Conservation (phyloP, 2,329 filamentous ascomycete species). For the Penicillium rolfsii region DNA sequence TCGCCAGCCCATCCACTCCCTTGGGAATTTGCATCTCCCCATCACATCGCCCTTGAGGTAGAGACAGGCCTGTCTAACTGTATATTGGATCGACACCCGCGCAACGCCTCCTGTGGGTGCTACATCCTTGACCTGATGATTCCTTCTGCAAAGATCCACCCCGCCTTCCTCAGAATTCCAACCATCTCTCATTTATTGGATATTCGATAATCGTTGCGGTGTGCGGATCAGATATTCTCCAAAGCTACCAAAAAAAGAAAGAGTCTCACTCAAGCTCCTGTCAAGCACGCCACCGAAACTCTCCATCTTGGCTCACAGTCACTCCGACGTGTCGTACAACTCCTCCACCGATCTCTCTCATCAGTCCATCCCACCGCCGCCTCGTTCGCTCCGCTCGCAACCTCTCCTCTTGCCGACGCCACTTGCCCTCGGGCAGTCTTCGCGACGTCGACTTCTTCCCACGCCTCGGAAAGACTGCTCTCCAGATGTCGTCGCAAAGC, state of each 20-base stretch:
- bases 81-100: slow-evolving; percentile 7
- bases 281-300: not conserved
- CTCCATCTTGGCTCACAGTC: not conserved
- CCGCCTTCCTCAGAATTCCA: slow-evolving; percentile 4
- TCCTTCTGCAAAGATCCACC: slow-evolving; percentile 11
- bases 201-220: slow-evolving; percentile 7
- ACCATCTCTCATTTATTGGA: slow-evolving; percentile 7
- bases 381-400: not conserved
- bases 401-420: not conserved
- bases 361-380: not conserved
- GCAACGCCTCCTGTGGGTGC: slow-evolving; percentile 14
- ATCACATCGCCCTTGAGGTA: not conserved
- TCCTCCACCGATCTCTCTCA: not conserved
- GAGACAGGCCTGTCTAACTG: not conserved
- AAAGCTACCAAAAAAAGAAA: too few relatives aligned
- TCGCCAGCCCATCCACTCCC: slow-evolving; percentile 8
- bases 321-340: not conserved
- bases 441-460: not conserved
- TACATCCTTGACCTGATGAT: slow-evolving; percentile 14
- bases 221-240: not conserved
- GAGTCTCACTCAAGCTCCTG: not conserved
- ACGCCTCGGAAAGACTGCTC: not conserved
- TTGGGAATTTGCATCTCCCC: slow-evolving; percentile 5
- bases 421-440: not conserved
- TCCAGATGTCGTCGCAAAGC: slow-evolving; percentile 13